phyloP scores from a whole-genome alignment of 306 rosid genomes.

The Vicia villosa region DNA sequence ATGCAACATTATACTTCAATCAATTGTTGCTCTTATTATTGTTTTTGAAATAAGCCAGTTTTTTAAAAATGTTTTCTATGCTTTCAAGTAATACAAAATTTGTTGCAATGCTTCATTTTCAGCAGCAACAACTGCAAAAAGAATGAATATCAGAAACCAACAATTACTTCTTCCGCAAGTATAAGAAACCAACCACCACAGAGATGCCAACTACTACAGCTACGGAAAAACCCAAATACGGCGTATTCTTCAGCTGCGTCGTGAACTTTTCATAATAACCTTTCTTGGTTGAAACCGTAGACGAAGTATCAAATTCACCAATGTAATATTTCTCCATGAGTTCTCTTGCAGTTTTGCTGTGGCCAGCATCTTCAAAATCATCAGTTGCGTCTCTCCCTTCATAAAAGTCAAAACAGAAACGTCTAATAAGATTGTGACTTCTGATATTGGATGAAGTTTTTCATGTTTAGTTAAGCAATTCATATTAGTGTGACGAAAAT shows the following conservation, averaged over 20 bases:
- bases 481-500: not conserved
- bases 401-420: slow-evolving; percentile 25
- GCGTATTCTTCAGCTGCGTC: slow-evolving; percentile 52
- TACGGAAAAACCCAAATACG: slow-evolving; percentile 61
- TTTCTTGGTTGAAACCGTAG: slow-evolving; percentile 41
- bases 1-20: slow-evolving; percentile 8
- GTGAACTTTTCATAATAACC: slow-evolving; percentile 42
- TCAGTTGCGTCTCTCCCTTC: slow-evolving; percentile 85
- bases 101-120: slow-evolving; percentile 37
- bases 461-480: slow-evolving; percentile 2
- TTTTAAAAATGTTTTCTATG: slow-evolving; percentile 11
- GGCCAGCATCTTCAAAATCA: slow-evolving; percentile 97
- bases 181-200: slow-evolving; percentile 54
- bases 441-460: slow-evolving; percentile 24
- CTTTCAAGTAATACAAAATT: slow-evolving; percentile 44
- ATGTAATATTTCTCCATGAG: slow-evolving; percentile 65
- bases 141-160: slow-evolving; percentile 13
- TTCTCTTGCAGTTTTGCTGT: slow-evolving; percentile 72
- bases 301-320: slow-evolving; percentile 68
- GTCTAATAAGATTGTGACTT: slow-evolving; percentile 28
- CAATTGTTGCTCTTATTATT: not conserved
- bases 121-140: not conserved
- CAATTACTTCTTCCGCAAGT: slow-evolving; percentile 58
- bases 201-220: slow-evolving; percentile 61
- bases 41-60: slow-evolving; percentile 31